Conservation (phyloP, 1,284 basidiomycete species). For the Takashimella tepidaria region DNA sequence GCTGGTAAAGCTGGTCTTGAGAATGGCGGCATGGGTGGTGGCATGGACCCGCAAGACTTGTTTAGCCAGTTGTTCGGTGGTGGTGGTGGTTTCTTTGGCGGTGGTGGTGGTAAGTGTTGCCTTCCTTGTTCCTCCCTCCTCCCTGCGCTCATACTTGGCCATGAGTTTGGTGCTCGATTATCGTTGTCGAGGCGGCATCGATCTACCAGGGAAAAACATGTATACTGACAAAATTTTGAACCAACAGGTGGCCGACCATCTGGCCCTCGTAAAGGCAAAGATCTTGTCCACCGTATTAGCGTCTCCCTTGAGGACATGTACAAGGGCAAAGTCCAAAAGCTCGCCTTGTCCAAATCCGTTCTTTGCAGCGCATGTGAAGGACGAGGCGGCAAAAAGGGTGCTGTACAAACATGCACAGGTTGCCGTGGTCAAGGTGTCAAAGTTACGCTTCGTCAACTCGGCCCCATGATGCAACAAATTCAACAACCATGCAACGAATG, state of each 20-base stretch:
- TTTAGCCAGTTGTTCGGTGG: constrained; percentile 93
- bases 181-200: too few species aligned
- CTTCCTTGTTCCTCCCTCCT: too few species aligned
- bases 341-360: constrained; percentile 91
- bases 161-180: too few species aligned
- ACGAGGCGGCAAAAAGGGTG: constrained; percentile 95
- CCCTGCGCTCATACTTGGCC: too few species aligned
- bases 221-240: neutral
- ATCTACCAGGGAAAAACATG: too few species aligned
- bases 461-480: constrained; percentile 99
- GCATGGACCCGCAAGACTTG: constrained; percentile 96
- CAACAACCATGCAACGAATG: constrained; percentile 94
- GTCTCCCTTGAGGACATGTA: constrained; percentile 97
- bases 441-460: constrained; percentile 83
- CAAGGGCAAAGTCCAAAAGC: constrained; percentile 97
- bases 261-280: constrained; percentile 96
- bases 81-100: constrained; percentile 58
- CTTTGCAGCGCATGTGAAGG: constrained; percentile 92
- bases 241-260: constrained; percentile 51
- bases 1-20: constrained; percentile 89
- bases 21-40: constrained; percentile 72
- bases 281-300: constrained; percentile 93
- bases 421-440: constrained; percentile 92
- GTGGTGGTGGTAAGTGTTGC: too few species aligned
- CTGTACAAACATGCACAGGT: constrained; percentile 70